These are phyloP conservation scores for Pichia sp. DNA, from an alignment of 1,139 yeast species.

Conservation along the genomic window DNA sequence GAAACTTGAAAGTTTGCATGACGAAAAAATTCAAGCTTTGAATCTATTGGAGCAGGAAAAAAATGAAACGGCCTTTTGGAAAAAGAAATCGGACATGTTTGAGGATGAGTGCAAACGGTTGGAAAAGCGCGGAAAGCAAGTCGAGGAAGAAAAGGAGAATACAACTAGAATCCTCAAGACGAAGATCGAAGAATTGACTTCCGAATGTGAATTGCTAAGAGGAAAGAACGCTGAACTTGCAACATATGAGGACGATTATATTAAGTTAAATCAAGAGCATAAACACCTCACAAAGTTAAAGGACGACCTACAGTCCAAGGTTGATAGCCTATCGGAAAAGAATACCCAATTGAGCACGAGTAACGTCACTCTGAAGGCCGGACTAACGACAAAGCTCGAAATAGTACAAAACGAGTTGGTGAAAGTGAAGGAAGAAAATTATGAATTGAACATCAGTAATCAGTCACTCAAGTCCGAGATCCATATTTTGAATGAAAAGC, in stretches of 20 bases:
- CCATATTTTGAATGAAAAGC: background rate
- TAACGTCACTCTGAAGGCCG: slow-evolving; percentile 3
- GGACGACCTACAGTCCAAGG: background rate
- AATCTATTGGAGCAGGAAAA: background rate
- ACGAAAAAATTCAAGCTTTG: slow-evolving; percentile 1
- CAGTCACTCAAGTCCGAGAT: background rate
- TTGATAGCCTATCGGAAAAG: background rate
- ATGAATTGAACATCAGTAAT: background rate
- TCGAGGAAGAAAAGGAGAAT: background rate
- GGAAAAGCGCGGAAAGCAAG: background rate
- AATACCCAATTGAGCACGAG: background rate
- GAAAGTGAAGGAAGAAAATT: background rate
- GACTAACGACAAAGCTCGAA: slow-evolving; percentile 3
- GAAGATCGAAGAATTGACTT: background rate
- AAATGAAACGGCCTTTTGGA: slow-evolving; percentile 2
- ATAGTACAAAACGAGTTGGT: background rate
- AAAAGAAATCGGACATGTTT: slow-evolving; percentile 1
- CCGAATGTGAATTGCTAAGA: background rate
- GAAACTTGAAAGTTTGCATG: slow-evolving; percentile 2
- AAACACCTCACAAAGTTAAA: background rate
- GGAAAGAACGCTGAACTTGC: background rate
- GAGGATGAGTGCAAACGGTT: slow-evolving; percentile 3
- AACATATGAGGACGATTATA: background rate
- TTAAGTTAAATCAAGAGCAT: background rate
- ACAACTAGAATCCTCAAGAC: background rate